These are phyloP conservation scores for Fusarium kyushuense DNA, from an alignment of 2,329 filamentous ascomycete species.

Conservation along the genomic window DNA sequence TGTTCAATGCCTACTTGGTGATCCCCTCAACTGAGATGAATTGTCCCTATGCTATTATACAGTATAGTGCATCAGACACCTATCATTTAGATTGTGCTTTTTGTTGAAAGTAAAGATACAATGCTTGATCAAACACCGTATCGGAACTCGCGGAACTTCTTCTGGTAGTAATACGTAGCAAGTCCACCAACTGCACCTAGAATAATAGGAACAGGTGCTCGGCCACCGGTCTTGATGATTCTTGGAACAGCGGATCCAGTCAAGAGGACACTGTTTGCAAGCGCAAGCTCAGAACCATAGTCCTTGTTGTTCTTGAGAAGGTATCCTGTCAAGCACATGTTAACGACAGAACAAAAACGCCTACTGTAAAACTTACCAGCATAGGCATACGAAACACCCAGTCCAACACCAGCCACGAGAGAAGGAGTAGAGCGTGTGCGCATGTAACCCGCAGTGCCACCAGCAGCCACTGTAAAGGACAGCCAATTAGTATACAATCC, in stretches of 20 bases:
- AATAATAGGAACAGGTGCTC: constrained; percentile 53
- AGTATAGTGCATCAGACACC: neutral
- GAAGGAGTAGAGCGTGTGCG: constrained; percentile 46
- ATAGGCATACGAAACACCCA: constrained; percentile 45
- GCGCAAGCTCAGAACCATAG: constrained; percentile 57
- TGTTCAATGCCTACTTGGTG: too few relatives aligned
- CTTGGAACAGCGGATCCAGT: constrained; percentile 54
- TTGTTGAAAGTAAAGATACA: rapidly evolving
- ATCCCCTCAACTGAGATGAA: neutral
- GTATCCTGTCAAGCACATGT: constrained; percentile 49
- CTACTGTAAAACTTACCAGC: constrained; percentile 25
- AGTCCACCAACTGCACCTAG: constrained; percentile 52
- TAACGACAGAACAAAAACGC: neutral
- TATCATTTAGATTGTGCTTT: rapidly evolving
- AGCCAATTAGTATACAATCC: neutral
- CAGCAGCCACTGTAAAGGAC: constrained; percentile 36
- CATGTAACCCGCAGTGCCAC: constrained; percentile 44
- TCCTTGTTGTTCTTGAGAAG: constrained; percentile 58
- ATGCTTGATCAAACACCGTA: constrained; percentile 52
- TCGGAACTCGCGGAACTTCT: constrained; percentile 56
- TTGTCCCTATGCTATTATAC: neutral
- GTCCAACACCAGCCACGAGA: constrained; percentile 44
- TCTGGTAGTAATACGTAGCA: constrained; percentile 57
- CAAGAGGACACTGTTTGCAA: constrained; percentile 55
- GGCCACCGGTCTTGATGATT: constrained; percentile 55